A percentile compares a stretch with the other conserved stretches of the same genome.
Evolutionary conservation across 192 early-diverging fungal species (phyloP).

Genomic region (Spizellomyces sp.): DNA sequence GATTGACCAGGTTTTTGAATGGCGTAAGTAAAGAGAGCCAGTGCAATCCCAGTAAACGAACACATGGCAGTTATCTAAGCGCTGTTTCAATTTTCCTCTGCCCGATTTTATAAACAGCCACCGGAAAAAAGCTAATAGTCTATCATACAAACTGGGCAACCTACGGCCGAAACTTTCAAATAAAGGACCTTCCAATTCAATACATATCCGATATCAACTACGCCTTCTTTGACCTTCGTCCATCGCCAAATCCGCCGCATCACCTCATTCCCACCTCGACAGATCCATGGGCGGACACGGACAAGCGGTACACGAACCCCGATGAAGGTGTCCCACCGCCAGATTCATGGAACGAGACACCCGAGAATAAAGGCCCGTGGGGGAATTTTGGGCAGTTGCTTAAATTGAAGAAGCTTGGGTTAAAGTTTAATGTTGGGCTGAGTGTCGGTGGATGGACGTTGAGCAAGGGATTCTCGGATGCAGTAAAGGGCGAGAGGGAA

Average conservation of each 20-base stretch:
- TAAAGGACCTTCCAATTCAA: conserved; percentile 55
- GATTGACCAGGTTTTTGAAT: no score
- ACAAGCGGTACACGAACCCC: conserved; percentile 45
- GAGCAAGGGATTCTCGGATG: conserved; percentile 51
- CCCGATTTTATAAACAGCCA: background rate
- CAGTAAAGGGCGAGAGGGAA: conserved; percentile 32
- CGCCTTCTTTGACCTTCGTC: conserved; percentile 50
- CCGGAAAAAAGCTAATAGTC: conserved; percentile 44
- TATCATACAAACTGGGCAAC: conserved; percentile 56
- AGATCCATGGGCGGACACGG: conserved; percentile 54
- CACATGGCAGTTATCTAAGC: no score
- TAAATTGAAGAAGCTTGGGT: conserved; percentile 50
- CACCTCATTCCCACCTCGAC: conserved; percentile 35
- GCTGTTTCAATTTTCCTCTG: background rate
- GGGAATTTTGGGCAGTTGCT: conserved; percentile 57
- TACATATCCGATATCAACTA: conserved; percentile 56
- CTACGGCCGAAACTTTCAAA: conserved; percentile 53
- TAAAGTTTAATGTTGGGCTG: conserved; percentile 48
- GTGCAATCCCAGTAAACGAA: no score
- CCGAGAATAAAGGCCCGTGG: conserved; percentile 9
- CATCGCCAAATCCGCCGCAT: conserved; percentile 13
- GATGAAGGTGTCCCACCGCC: conserved; percentile 42
- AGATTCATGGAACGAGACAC: conserved; percentile 41
- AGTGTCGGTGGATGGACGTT: conserved; percentile 56
- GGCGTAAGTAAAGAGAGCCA: no score